A percentile compares a stretch with the other conserved stretches of the same genome.
Evolutionary conservation across 768 basidiomycete genomes (phyloP).

Genomic region (Suillus plorans): DNA sequence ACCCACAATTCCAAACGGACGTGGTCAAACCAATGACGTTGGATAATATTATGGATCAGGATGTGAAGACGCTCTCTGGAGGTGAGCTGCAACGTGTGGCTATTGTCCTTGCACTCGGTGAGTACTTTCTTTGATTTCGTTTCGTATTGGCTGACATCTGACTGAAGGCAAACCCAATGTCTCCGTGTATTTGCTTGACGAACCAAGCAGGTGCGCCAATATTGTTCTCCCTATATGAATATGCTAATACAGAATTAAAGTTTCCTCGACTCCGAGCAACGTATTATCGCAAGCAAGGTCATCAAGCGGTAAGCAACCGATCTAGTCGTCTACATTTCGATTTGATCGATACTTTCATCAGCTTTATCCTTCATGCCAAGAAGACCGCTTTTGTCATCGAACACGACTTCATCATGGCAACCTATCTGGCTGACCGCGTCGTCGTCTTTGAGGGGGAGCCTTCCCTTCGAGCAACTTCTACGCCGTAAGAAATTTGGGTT

Average conservation of each 20-base stretch:
- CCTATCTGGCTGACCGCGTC: constrained; percentile 97
- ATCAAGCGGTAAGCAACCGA: constrained; percentile 76
- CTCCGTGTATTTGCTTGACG: constrained; percentile 92
- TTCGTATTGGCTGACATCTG: constrained; percentile 3
- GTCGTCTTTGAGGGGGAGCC: constrained; percentile 91
- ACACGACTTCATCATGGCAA: constrained; percentile 99
- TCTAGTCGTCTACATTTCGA: background rate
- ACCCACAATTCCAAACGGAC: constrained; percentile 99
- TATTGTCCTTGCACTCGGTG: constrained; percentile 89
- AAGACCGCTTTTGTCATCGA: constrained; percentile 99
- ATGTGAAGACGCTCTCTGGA: constrained; percentile 97
- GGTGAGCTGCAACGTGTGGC: constrained; percentile 98
- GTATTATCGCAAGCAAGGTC: constrained; percentile 96
- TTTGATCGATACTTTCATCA: constrained; percentile 23
- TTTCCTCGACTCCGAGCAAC: constrained; percentile 98
- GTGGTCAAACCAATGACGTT: constrained; percentile 97
- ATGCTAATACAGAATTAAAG: constrained; percentile 34
- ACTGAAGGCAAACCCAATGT: constrained; percentile 68
- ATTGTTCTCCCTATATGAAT: background rate
- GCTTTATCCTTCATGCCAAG: constrained; percentile 94
- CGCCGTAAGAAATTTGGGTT: constrained; percentile 59
- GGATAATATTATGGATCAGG: constrained; percentile 95
- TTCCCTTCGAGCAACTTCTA: constrained; percentile 85
- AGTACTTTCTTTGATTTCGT: constrained; percentile 10
- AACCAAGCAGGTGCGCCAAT: constrained; percentile 72